Base-by-base conservation (phyloP, 2,329 filamentous ascomycete genomes). In the Monosporascus sp. region DNA sequence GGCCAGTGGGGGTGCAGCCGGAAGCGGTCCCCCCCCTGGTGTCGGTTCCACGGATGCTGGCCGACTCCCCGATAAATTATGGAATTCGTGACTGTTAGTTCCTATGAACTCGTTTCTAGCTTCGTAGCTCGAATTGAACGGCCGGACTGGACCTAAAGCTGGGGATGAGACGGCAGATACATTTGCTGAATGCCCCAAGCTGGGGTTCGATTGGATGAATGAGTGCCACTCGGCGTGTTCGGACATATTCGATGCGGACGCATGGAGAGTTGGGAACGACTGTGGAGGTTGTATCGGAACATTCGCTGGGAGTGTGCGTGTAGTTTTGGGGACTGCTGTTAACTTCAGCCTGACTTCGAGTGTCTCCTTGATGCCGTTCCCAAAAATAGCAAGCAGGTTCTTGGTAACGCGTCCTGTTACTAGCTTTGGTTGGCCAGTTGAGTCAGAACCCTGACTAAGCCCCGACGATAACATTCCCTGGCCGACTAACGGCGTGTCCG, bases 401-500 rank as follows among this genome's bases (percentile, higher is more conserved):
- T 88, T 90, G 65, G 89, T 91, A 51, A 99, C 89, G 37, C 91
- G 87, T 53, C 94, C 94, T 7, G 93, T 97, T 58, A 99, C 87
- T 72, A 91, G 78, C 65, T 87, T 84, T 14, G 84, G 84, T 61
- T 86, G 79, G 22, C 45, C 55, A 20, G 56, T 52, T 4, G 49
- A 28, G 20, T 55, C 57, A 17, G 48, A 44, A 43, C 52, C 15
- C 78, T 51, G 79, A 65, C 67, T 83, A 46, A 97, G 78, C 22
- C 87, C 84, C 81, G 88, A 88, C 38, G 94, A 97, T 20, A 99
- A 78, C 85, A 97, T 90, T 51, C 95, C 94, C 71, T 99, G 93
- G 22, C 94, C 94, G 24, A 97, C 93, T 52, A 97, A 79, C 51
- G 95, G 94, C 18, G 87, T 90, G 66, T 97, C 92, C 59, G 89